A percentile compares a stretch with the other conserved stretches of the same genome.
Conservation (phyloP, 345 rosid species). For the Limnanthes douglasii region DNA sequence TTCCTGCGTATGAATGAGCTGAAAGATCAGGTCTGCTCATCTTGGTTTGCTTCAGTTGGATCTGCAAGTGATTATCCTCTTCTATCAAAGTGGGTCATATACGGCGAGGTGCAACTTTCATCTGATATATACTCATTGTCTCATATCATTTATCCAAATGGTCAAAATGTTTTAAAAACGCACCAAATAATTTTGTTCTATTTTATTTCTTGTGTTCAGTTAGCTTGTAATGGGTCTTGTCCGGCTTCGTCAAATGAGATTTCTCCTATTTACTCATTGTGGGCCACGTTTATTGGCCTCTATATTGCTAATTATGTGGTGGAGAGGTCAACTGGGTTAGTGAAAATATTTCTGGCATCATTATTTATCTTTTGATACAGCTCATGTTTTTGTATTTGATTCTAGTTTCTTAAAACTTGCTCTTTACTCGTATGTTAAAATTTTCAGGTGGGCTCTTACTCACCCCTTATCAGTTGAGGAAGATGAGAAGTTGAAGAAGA, state of each 20-base stretch:
- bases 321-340: constrained; percentile 97
- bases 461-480: constrained; percentile 80
- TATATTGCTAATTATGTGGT: constrained; percentile 98
- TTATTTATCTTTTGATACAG: not conserved
- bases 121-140: not conserved
- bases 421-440: constrained; percentile 1
- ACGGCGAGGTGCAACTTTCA: constrained; percentile 62
- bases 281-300: constrained; percentile 99
- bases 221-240: constrained; percentile 54
- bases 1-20: constrained; percentile 69
- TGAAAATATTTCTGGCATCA: constrained; percentile 9
- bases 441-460: constrained; percentile 90
- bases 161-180: not conserved
- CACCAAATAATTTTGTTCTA: not conserved
- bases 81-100: constrained; percentile 93
- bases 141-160: not conserved
- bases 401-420: not conserved
- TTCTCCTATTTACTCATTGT: constrained; percentile 93
- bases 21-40: constrained; percentile 89
- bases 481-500: constrained; percentile 57
- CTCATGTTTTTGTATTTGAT: not conserved
- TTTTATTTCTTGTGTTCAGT: constrained; percentile 16
- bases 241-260: constrained; percentile 76
- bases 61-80: constrained; percentile 98
- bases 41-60: constrained; percentile 99